Conservation (phyloP, 176 grass and related monocot genomes). For the Stipa capillata region DNA sequence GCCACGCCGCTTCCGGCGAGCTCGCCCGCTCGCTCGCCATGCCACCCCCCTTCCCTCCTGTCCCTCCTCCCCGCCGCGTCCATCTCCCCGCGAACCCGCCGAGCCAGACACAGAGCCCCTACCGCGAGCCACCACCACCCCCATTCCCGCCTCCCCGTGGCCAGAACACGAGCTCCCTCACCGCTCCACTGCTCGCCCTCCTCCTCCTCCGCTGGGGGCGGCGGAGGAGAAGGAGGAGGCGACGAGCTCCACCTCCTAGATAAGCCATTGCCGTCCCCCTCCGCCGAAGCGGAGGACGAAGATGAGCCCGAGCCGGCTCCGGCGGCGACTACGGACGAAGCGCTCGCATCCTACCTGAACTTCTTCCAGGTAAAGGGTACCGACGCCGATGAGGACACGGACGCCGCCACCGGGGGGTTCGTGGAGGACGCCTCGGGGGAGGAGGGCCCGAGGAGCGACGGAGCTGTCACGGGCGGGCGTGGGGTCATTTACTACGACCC, state of each 20-base stretch:
- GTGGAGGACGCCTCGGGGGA: background rate
- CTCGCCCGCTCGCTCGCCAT: background rate
- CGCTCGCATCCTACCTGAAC: conserved; percentile 69
- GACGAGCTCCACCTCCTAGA: conserved; percentile 61
- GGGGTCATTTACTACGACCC: conserved; percentile 57
- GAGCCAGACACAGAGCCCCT: background rate
- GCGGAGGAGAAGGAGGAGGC: background rate
- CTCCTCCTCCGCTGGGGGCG: too few relatives aligned
- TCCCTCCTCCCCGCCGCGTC: conserved; percentile 26
- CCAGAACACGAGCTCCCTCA: background rate
- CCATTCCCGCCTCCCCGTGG: background rate
- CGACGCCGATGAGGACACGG: background rate
- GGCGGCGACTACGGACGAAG: too few relatives aligned
- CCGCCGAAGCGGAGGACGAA: background rate
- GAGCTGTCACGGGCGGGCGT: background rate
- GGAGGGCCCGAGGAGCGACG: too few relatives aligned
- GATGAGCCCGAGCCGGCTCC: background rate
- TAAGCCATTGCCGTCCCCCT: conserved; percentile 40
- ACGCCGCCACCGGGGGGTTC: background rate
- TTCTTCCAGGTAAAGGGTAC: conserved; percentile 49
- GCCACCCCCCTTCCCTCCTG: too few relatives aligned
- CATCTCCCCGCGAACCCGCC: conserved; percentile 8
- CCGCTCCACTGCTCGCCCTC: conserved; percentile 6
- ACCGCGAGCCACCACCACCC: background rate
- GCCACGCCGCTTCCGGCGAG: background rate